Percentiles rank a stretch among this genome's conserved stretches.
Conservation (phyloP, 257 asterid species). For the Rauvolfia tetraphylla region DNA sequence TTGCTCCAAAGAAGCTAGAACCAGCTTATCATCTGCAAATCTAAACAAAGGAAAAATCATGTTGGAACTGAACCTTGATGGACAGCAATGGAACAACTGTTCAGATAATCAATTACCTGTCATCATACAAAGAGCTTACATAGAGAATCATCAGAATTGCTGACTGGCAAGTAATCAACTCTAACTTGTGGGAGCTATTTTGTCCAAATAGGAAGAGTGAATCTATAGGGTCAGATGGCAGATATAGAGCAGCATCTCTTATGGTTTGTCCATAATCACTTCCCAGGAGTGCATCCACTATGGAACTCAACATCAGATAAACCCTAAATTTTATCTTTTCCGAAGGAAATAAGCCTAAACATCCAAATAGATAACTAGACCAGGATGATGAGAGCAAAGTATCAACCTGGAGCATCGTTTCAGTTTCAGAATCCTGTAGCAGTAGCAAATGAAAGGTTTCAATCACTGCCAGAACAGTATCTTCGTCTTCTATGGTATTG, state of each 20-base stretch:
- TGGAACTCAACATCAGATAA: slow-evolving; percentile 59
- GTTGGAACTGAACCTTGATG: slow-evolving; percentile 4
- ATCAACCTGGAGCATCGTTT: slow-evolving; percentile 52
- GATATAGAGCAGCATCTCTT: slow-evolving; percentile 55
- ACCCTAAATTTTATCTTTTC: slow-evolving; percentile 64
- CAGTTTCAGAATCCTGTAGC: slow-evolving; percentile 43
- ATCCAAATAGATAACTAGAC: slow-evolving; percentile 80
- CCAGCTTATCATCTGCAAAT: slow-evolving; percentile 78
- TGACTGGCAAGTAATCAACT: slow-evolving; percentile 59
- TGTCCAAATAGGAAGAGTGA: slow-evolving; percentile 85
- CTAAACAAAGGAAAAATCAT: slow-evolving; percentile 32
- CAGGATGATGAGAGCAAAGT: slow-evolving; percentile 68
- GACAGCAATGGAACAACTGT: background rate
- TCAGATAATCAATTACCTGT: slow-evolving; percentile 51
- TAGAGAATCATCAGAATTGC: slow-evolving; percentile 70
- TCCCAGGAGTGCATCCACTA: slow-evolving; percentile 63
- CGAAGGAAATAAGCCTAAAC: slow-evolving; percentile 79
- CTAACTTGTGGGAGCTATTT: slow-evolving; percentile 55
- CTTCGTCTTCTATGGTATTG: slow-evolving; percentile 67
- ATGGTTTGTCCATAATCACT: slow-evolving; percentile 61
- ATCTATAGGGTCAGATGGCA: slow-evolving; percentile 90
- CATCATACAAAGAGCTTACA: slow-evolving; percentile 69
- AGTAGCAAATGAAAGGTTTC: slow-evolving; percentile 69
- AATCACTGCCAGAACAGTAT: slow-evolving; percentile 59
- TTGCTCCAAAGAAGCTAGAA: slow-evolving; percentile 88